Evolutionary conservation across 257 asterid species (phyloP), one percentile per base, ranked within the genome.

Genomic region (Cynanchum wilfordii): DNA sequence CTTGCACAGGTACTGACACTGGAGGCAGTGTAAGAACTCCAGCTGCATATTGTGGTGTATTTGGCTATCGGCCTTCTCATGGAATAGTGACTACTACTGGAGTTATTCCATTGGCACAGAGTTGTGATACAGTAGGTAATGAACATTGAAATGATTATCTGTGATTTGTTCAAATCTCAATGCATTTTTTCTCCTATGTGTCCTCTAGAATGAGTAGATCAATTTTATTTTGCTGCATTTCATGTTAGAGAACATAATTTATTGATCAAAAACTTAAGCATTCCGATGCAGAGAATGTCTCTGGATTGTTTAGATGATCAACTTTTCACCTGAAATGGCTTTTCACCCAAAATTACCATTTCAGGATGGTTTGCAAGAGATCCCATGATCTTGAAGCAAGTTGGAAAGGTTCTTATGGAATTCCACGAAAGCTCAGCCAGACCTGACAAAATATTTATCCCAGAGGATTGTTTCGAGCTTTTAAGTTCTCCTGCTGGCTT

Each of bases 1-100:
- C 66, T 58, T 20, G 7, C 45, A 19, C 71, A 92, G 98, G 98
- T 73, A 93, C 98, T 2, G 98, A 91, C 68, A 91, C 98, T 65
- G 96, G 98, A 29, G 97, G 98, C 72, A 93, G 98, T 76, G 86
- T 90, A 56, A 80, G 98, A 82, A 93, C 88, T 76, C 98, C 98
- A 44, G 91, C 96, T 24, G 86, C 98, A 7, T 93, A 89, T 72
- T 93, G 98, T 42, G 96, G 94, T 30, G 87, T 91, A 75, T 86
- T 81, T 20, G 98, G 98, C 36, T 84, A 89, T 73, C 91, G 97
- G 0, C 98, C 98, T 54, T 91, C 97, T 71, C 96, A 89, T 84
- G 98, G 94, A 73, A 70, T 80, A 76, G 82, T 93, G 70, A 82
- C 97, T 7, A 80, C 89, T 4, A 44, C 75, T 38, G 91, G 96